Evolutionary conservation across 2,329 filamentous ascomycete species (phyloP), one percentile per base, ranked within the genome.

Genomic region (Magnaporthiopsis poae): DNA sequence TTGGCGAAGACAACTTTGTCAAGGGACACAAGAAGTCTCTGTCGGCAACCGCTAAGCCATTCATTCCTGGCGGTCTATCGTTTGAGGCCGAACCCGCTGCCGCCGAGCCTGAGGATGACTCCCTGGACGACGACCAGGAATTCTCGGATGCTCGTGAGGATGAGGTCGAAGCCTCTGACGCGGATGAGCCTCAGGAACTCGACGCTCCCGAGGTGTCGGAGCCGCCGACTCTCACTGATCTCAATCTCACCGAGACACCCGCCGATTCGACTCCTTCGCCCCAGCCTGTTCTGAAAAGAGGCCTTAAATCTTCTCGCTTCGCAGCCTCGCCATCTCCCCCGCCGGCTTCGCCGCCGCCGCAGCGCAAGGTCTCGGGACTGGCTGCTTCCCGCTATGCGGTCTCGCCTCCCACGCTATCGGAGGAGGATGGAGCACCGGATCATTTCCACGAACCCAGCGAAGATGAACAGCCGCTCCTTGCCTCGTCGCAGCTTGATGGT

Each of bases 1-100:
- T 83, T 68, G 80, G 78, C 15, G 79, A 82, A 2, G 78, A 80
- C 21, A 71, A 67, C 12, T 77, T 81, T 71, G 73, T 77, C 69
- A 79, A 80, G 66, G 74, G 79, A 65, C 78, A 84, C 73, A 80
- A 80, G 70, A 83, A 82, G 70, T 86, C 86, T 5, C 80, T 93
- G 31, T 93, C 90, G 52, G 88, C 90, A 4, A 82, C 86, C 21
- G 90, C 90, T 0, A 86, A 85, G 71, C 83, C 89, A 0, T 96
- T 95, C 74, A 83, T 80, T 5, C 83, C 84, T 18, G 77, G 79
- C 25, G 76, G 73, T 12, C 70, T 70, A 67, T 76, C 68, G 71
- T 72, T 56, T 67, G 73, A 35, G 71, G 72, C 1, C 69, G 71
- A 46, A 61, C 65, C 5, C 60, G 67, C 11, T 11, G 63, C 67